Evolutionary conservation across 805 yeast species (phyloP), one percentile per base, ranked within the genome.

Genomic region (Hyphopichia homilentoma): DNA sequence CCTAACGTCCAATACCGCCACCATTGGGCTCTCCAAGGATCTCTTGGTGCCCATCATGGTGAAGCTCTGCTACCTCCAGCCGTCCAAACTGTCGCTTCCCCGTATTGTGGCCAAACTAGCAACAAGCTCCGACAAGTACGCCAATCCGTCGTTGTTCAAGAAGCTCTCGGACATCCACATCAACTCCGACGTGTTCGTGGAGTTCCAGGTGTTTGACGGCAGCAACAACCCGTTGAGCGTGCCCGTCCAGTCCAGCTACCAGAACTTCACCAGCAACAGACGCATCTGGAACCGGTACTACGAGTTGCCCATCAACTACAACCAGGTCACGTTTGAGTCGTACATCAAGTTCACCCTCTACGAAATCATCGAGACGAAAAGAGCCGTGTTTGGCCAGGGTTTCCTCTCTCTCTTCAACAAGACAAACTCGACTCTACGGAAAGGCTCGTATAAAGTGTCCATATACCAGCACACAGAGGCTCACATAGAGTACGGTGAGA

Each of bases 221-320:
- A 40, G 39, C 16, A 51, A 49, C 38, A 51, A 60, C 34, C 50
- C 54, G 18, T 22, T 61, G 7, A 47, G 62, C 5, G 35, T 48
- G 3, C 54, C 63, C 14, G 50, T 61, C 7, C 70, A 61, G 39
- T 59, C 71, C 5, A 51, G 58, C 6, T 64, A 61, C 40, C 52
- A 50, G 33, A 33, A 53, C 7, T 65, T 66, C 33, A 16, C 7
- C 7, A 8, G 9, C 7, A 20, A 20, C 11, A 52, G 50, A 30
- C 20, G 73, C 72, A 48, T 72, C 52, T 86, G 93, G 89, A 73
- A 81, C 44, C 77, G 78, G 38, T 81, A 87, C 83, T 56, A 86
- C 14, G 70, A 73, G 28, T 54, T 93, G 29, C 90, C 97, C 1
- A 71, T 89, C 2, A 67, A 70, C 33, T 77, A 84, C 42, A 73